phyloP scores from a whole-genome alignment of 257 asterid species.

The Nicotiana tomentosiformis region DNA sequence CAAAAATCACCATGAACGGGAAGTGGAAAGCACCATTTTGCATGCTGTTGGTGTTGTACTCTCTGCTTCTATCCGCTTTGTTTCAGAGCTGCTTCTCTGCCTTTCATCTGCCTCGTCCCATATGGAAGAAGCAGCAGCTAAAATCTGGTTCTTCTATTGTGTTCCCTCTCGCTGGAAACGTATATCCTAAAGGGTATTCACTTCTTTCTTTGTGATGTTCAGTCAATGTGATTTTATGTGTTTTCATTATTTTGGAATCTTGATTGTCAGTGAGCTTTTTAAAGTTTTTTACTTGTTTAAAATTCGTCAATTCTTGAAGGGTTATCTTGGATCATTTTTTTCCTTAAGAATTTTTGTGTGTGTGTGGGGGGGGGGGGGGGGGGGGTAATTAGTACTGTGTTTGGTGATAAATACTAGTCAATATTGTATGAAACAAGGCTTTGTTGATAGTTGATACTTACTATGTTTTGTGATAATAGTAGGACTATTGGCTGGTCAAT shows the following conservation, averaged over 20 bases:
- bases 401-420: background rate
- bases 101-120: background rate
- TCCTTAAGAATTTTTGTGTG: background rate
- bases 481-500: background rate
- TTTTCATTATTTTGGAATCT: background rate
- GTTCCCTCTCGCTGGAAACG: constrained; percentile 76
- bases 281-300: background rate
- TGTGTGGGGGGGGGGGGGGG: background rate
- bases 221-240: background rate
- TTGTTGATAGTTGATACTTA: background rate
- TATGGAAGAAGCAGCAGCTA: background rate
- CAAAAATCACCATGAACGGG: background rate
- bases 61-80: background rate
- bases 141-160: constrained; percentile 50
- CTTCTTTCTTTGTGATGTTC: background rate
- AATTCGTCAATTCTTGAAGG: background rate
- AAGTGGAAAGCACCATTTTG: background rate
- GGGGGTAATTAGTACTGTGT: background rate
- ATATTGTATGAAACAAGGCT: background rate
- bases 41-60: background rate
- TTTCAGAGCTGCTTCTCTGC: background rate
- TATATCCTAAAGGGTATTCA: constrained; percentile 76
- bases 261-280: background rate
- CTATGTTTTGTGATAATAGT: background rate
- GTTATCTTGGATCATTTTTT: background rate